phyloP scores from a whole-genome alignment of 2,329 filamentous ascomycete genomes.

The Aureobasidium namibiae region DNA sequence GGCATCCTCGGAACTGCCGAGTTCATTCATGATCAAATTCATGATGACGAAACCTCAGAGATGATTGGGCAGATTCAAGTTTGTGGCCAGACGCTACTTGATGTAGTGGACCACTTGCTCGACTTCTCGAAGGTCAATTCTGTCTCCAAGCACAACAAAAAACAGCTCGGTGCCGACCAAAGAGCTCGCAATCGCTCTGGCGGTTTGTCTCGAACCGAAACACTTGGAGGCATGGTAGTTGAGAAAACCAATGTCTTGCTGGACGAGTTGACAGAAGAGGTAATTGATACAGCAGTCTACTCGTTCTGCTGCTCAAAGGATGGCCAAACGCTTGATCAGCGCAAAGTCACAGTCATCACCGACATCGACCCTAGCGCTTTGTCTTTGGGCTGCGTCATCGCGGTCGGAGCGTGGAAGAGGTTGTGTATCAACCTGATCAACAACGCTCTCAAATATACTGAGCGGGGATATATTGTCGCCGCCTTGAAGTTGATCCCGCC shows the following conservation, averaged over 20 bases:
- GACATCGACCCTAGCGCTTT: constrained; percentile 4
- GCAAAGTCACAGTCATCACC: not conserved
- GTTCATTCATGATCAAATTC: constrained; percentile 35
- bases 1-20: constrained; percentile 42
- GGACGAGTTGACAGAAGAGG: not conserved
- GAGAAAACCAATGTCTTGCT: constrained; percentile 2
- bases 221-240: constrained; percentile 5
- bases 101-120: constrained; percentile 28
- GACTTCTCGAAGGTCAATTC: constrained; percentile 33
- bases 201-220: not conserved
- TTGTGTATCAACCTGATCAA: constrained; percentile 22
- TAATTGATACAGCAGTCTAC: constrained; percentile 5
- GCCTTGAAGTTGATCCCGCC: not conserved
- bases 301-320: constrained; percentile 6
- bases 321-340: not conserved
- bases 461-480: constrained; percentile 27
- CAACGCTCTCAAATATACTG: constrained; percentile 40
- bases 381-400: not conserved
- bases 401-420: constrained; percentile 14
- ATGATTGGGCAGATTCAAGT: constrained; percentile 36
- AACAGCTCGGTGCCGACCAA: not conserved
- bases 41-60: constrained; percentile 29
- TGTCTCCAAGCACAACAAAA: not conserved
- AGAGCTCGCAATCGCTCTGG: not conserved
- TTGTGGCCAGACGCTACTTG: constrained; percentile 41